Evolutionary conservation across 345 rosid species (phyloP).

Genomic region (Arabis hirsuta): DNA sequence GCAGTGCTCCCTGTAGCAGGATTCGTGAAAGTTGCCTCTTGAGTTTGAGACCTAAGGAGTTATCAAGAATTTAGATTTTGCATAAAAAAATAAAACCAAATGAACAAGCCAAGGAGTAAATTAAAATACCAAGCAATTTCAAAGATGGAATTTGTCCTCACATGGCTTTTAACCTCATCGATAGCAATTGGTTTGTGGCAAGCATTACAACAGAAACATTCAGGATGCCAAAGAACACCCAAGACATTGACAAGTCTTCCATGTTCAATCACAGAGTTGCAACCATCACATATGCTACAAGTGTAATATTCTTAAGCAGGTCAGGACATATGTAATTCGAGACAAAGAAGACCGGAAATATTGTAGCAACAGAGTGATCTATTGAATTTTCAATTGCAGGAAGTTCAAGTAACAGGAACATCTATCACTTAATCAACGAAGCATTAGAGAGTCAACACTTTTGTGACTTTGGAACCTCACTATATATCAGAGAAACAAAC

Average conservation of each 20-base stretch:
- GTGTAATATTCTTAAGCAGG: constrained; percentile 7
- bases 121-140: not conserved
- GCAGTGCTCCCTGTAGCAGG: constrained; percentile 26
- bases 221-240: constrained; percentile 75
- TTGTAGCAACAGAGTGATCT: too few species aligned
- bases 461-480: too few species aligned
- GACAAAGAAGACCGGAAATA: too few species aligned
- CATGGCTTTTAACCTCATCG: constrained; percentile 50
- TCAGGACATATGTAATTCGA: not conserved
- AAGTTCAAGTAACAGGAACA: too few species aligned
- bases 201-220: constrained; percentile 66
- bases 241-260: constrained; percentile 68
- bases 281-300: constrained; percentile 71
- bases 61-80: not conserved
- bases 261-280: constrained; percentile 58
- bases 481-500: too few species aligned
- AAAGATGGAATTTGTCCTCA: not conserved
- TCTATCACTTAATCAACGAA: too few species aligned
- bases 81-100: constrained; percentile 2
- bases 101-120: not conserved
- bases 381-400: too few species aligned
- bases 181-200: constrained; percentile 67
- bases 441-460: too few species aligned
- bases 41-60: constrained; percentile 36
- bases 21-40: constrained; percentile 41